A percentile compares a stretch with the other conserved stretches of the same genome.
phyloP scores from a whole-genome alignment of 345 rosid species.

The Syzygium oleosum region DNA sequence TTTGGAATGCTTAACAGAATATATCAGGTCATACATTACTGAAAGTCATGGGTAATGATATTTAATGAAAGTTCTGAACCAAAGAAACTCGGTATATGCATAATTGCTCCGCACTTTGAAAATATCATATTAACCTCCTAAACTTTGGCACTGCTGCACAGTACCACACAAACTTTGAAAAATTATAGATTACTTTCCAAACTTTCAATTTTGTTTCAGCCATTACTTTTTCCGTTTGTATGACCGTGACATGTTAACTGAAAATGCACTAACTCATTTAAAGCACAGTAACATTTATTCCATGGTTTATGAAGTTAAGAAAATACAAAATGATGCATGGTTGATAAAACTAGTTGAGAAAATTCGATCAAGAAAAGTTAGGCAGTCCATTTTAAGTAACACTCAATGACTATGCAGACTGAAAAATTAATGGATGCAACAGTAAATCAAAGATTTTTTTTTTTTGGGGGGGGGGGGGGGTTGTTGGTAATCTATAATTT shows the following conservation, averaged over 20 bases:
- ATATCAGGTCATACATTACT: neutral
- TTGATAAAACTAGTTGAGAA: neutral
- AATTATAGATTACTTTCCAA: neutral
- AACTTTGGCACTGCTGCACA: neutral
- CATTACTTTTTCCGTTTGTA: neutral
- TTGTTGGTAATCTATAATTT: neutral
- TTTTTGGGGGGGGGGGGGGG: accelerated
- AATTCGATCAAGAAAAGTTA: too few relatives aligned
- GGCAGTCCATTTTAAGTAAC: neutral
- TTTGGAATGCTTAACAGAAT: neutral
- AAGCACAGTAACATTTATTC: neutral
- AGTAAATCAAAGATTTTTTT: neutral
- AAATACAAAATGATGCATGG: neutral
- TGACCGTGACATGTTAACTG: neutral
- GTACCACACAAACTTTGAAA: neutral
- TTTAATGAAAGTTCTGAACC: neutral
- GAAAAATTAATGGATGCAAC: neutral
- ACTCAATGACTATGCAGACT: neutral
- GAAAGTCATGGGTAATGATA: too few relatives aligned
- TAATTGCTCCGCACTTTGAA: neutral
- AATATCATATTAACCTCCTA: neutral
- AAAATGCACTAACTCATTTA: neutral
- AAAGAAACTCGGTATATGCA: too few relatives aligned
- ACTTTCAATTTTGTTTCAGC: neutral
- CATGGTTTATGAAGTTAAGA: neutral